Base-by-base conservation (phyloP, 1,284 basidiomycete genomes). In the Mycosarcoma mackinlayi region DNA sequence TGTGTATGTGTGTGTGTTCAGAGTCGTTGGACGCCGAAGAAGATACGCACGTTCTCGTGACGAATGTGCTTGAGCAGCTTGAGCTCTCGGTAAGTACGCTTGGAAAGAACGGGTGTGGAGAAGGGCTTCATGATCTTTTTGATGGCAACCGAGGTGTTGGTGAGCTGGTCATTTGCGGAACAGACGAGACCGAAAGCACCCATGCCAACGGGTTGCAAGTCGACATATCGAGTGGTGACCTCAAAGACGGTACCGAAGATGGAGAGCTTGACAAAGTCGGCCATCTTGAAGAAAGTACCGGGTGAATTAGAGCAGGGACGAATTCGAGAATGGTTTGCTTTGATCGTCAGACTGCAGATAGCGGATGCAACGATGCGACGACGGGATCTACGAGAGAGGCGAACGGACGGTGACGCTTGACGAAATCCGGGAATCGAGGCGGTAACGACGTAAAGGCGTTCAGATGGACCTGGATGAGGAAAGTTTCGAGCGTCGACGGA, bases 51-150 rank as follows among this genome's bases (percentile, higher is more conserved):
- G 85, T 99, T 99, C 85, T 99, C 95, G 84, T 99, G 95, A 78
- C 95, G 91, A 79, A 99, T 93, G 84, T 98, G 95, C 85, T 98
- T 98, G 83, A 99, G 88, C 41, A 99, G 87, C 86, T 99, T 99
- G 80, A 99, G 88, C 85, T 99, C 95, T 76, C 95, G 89, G 85
- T 98, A 98, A 8, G 96, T 98, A 74, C 95, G 88, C 86, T 98
- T 98, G 84, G 89, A 91, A 76, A 99, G 87, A n/a, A 99, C 96
- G 11, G 95, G 94, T 11, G 96, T 97, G 83, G 91, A 93, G 84
- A 96, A 95, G 9, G 93, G 93, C 84, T 95, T 95, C 93, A 94
- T 95, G 85, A 97, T 96, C 89, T 96, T 97, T 88, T 97, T 97
- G 86, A 97, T 94, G 77, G 94, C 96, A 58, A 97, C 94, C 24